Evolutionary conservation across 2,329 filamentous ascomycete species (phyloP), one percentile per base, ranked within the genome.

Genomic region (Nigrograna mackinnonii): DNA sequence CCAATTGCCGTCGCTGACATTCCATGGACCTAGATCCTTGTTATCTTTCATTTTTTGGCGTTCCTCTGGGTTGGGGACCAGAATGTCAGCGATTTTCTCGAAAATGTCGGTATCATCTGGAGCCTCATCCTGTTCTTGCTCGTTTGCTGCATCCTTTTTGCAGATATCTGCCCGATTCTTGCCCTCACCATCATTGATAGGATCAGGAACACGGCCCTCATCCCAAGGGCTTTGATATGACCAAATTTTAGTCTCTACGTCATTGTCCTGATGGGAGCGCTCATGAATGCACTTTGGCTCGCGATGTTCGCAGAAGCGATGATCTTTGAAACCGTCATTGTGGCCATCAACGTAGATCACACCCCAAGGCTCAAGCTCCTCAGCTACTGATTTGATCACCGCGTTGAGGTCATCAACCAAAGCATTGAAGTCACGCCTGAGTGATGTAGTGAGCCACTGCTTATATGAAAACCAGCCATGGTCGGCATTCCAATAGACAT

Each of bases 1-100:
- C 32, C 39, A 41, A 17, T 41, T 41, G 6, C 39, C 18, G n/a
- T 41, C 31, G 32, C 39, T 41, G 20, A 41, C 39, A 41, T 41
- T 41, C 39, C 39, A 41, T 35, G 39, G 39, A 41, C 28, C 38
- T 35, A 41, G 38, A 35, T 41, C 31, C 38, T 41, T 41, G 38
- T 41, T 24, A 22, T 41, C 30, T 34, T 19, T 41, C 28, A 41
- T 41, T 24, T 35, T 41, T 22, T 41, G 28, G 19, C 38, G 39
- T 24, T 41, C 39, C 9, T 41, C 39, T 26, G 20, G 31, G 32
- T 41, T 41, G 32, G 39, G 39, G 22, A 41, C 32, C 13, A 41
- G 39, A 41, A 36, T 12, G 14, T 41, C 32, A 21, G 30, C 18
- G 14, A 41, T 34, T 16, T 7, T 22, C n/a, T 41, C 39, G 32